Conservation (phyloP, 768 basidiomycete genomes). For the Mycena pura region DNA sequence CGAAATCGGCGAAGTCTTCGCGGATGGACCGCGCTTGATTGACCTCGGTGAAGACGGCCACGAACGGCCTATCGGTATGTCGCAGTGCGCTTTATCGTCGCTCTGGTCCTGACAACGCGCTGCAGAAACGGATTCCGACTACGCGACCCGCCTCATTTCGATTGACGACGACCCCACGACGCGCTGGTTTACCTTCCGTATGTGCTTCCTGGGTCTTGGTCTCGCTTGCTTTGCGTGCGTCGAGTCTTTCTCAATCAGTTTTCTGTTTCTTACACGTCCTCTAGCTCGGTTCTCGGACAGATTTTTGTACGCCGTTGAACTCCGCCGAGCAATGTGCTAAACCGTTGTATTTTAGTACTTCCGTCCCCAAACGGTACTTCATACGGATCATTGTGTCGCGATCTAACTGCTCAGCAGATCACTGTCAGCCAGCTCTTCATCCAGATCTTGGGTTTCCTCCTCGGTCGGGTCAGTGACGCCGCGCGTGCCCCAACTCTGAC, state of each 20-base stretch:
- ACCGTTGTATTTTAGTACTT: constrained; percentile 43
- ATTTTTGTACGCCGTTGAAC: constrained; percentile 41
- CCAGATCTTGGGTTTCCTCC: constrained; percentile 50
- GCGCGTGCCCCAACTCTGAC: too few species aligned
- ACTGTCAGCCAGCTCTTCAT: constrained; percentile 49
- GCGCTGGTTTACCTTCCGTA: constrained; percentile 50
- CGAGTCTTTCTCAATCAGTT: neutral
- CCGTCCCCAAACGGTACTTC: constrained; percentile 45
- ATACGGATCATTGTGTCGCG: neutral
- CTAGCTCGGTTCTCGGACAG: constrained; percentile 43
- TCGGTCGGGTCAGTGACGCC: constrained; percentile 47
- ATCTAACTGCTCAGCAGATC: constrained; percentile 28
- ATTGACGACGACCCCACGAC: constrained; percentile 48
- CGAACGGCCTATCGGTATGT: constrained; percentile 45
- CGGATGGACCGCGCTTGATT: constrained; percentile 37
- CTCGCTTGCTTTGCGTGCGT: constrained; percentile 46
- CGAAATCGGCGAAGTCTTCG: constrained; percentile 33
- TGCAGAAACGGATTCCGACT: constrained; percentile 41
- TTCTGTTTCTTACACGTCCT: neutral
- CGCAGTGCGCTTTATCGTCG: neutral
- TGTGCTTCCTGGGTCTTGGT: constrained; percentile 52
- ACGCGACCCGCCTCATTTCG: constrained; percentile 45
- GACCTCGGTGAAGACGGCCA: constrained; percentile 46
- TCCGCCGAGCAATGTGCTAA: neutral
- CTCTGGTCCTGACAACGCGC: neutral